Evolutionary conservation across 495 filamentous ascomycete genomes (phyloP), one percentile per base, ranked within the genome.

Genomic region (Emericellopsis terricola): DNA sequence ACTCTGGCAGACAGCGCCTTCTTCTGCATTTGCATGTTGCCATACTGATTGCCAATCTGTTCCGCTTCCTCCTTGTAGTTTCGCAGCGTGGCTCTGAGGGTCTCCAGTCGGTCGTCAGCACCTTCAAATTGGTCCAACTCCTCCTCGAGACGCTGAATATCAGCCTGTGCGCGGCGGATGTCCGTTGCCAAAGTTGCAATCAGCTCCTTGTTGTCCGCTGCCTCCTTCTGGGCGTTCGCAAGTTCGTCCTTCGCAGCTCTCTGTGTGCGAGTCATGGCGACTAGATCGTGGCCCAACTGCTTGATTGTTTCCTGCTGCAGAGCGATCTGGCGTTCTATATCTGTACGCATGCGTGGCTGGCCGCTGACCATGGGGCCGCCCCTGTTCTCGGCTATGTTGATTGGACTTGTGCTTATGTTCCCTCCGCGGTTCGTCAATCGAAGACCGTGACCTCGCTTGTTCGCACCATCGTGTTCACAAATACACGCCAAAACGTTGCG

Each of bases 321-420:
- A 55, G 55, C 60, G 26, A 79, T 65, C 52, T 81, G 79, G 15
- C 66, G 66, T 26, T 70, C 76, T 6, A 71, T 55, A 45, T 93
- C 81, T 0, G 81, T 78, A 51, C 78, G 78, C 74, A 96, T 91
- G 7, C 83, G 71, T 16, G 74, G 58, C n/a, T 43, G 51, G 2
- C 65, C 55, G 8, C 30, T 18, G 39, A 42, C 2, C 49, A 49
- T 6, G 32, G 28, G n/a, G n/a, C n/a, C n/a, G n/a, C n/a, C n/a
- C n/a, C n/a, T n/a, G n/a, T n/a, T n/a, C n/a, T n/a, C n/a, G n/a
- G n/a, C n/a, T n/a, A n/a, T n/a, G n/a, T n/a, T n/a, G 13, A 64
- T 39, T 1, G 57, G 57, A 16, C 31, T 38, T 2, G 58, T 56
- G 10, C 29, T 26, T 8, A 60, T 38, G 18, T 31, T 47, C 5